Percentiles rank a stretch among this genome's conserved stretches.
phyloP scores from a whole-genome alignment of 2,329 filamentous ascomycete genomes.

The Pseudogymnoascus sp. region DNA sequence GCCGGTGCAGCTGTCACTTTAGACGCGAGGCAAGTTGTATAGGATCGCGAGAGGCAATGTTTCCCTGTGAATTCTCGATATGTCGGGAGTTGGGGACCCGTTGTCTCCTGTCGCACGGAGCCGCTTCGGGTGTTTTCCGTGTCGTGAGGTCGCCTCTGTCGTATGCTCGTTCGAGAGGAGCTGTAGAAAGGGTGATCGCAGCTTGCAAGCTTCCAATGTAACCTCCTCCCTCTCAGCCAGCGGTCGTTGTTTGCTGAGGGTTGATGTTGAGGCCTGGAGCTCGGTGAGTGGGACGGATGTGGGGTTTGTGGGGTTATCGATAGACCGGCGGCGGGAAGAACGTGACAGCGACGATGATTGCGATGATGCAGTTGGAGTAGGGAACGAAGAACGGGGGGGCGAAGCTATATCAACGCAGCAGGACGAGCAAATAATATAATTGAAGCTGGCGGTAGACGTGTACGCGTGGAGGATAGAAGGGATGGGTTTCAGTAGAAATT shows the following conservation, averaged over 20 bases:
- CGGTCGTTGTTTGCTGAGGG: not conserved
- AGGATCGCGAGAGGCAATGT: not conserved
- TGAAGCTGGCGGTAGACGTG: not conserved
- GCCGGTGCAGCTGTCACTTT: not conserved
- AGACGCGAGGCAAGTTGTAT: not conserved
- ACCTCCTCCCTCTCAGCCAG: not conserved
- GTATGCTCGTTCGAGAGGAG: conserved; percentile 2
- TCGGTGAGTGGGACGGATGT: conserved; percentile 6
- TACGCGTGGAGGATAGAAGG: not conserved
- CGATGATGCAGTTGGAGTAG: not conserved
- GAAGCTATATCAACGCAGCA: not conserved
- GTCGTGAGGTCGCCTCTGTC: not conserved
- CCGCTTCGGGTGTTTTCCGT: not conserved
- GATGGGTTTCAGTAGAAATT: not conserved
- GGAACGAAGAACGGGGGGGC: not conserved
- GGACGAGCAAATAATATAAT: not conserved
- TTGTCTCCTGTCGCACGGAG: not conserved
- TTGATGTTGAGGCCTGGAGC: conserved; percentile 2
- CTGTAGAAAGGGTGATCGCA: not conserved
- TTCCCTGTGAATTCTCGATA: not conserved
- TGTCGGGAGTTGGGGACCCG: not conserved
- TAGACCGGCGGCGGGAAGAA: conserved; percentile 7
- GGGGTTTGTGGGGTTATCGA: conserved; percentile 9
- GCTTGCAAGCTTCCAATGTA: conserved; percentile 2
- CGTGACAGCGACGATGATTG: conserved; percentile 3